Conservation (phyloP, 129 eudicot genomes). For the Ambrosia trifida region DNA sequence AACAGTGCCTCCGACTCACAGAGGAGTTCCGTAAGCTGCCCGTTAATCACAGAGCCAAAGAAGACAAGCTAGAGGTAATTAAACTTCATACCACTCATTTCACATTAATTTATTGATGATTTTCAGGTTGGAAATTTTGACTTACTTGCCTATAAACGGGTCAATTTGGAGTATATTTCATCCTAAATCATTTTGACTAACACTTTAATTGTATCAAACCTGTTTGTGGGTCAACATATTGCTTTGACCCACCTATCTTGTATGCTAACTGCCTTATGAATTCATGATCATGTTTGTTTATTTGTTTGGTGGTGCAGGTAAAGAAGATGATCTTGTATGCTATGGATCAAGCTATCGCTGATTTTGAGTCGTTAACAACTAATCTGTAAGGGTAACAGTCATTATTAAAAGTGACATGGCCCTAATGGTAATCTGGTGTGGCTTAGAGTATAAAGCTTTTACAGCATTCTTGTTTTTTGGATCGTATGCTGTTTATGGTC, state of each 20-base stretch:
- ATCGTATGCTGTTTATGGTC: background rate
- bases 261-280: too few species aligned
- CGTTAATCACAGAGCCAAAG: slow-evolving; percentile 63
- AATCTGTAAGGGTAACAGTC: background rate
- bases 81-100: background rate
- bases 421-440: background rate
- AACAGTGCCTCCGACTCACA: slow-evolving; percentile 63
- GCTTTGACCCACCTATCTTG: background rate
- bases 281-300: background rate
- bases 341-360: slow-evolving; percentile 48
- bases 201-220: too few species aligned
- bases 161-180: background rate
- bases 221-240: too few species aligned
- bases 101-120: background rate
- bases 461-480: background rate
- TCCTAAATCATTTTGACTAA: background rate
- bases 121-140: too few species aligned
- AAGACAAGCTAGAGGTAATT: slow-evolving; percentile 87
- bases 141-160: background rate
- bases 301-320: slow-evolving; percentile 44
- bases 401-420: background rate
- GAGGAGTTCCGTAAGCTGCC: slow-evolving; percentile 81
- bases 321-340: slow-evolving; percentile 82
- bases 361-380: slow-evolving; percentile 40
- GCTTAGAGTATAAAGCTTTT: background rate